phyloP scores from a whole-genome alignment of 768 basidiomycete species.

The Kockovaella imperatae region DNA sequence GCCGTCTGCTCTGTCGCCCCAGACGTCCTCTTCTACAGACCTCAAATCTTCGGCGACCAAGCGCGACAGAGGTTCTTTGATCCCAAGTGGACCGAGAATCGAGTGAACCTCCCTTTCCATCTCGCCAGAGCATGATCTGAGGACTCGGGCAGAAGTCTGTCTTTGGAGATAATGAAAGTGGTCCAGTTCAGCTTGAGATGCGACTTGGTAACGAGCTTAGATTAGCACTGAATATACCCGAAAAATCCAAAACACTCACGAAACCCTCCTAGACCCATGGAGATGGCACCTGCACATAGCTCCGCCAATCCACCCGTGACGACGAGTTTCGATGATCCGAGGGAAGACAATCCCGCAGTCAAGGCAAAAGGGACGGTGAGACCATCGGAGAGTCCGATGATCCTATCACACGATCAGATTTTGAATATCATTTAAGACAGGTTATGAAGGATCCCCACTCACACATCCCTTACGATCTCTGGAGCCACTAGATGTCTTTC shows the following conservation, averaged over 20 bases:
- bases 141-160: constrained; percentile 71
- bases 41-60: constrained; percentile 69
- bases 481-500: constrained; percentile 35
- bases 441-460: constrained; percentile 7
- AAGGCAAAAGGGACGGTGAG: constrained; percentile 44
- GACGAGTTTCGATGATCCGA: constrained; percentile 79
- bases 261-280: constrained; percentile 97
- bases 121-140: constrained; percentile 82
- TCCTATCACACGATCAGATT: constrained; percentile 17
- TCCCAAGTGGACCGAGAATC: constrained; percentile 79
- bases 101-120: constrained; percentile 91
- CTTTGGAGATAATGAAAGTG: constrained; percentile 75
- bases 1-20: constrained; percentile 2
- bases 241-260: constrained; percentile 10
- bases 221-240: neutral
- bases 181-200: constrained; percentile 92
- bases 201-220: constrained; percentile 48
- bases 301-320: constrained; percentile 91
- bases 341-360: constrained; percentile 56
- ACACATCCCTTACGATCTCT: constrained; percentile 39
- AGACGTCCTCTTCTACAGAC: constrained; percentile 43
- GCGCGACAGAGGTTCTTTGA: constrained; percentile 71
- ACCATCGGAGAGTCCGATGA: constrained; percentile 43
- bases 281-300: constrained; percentile 90
- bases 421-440: neutral